Percentiles rank a stretch among this genome's conserved stretches.
Conservation (phyloP, 345 rosid species). For the Stellera chamaejasme region DNA sequence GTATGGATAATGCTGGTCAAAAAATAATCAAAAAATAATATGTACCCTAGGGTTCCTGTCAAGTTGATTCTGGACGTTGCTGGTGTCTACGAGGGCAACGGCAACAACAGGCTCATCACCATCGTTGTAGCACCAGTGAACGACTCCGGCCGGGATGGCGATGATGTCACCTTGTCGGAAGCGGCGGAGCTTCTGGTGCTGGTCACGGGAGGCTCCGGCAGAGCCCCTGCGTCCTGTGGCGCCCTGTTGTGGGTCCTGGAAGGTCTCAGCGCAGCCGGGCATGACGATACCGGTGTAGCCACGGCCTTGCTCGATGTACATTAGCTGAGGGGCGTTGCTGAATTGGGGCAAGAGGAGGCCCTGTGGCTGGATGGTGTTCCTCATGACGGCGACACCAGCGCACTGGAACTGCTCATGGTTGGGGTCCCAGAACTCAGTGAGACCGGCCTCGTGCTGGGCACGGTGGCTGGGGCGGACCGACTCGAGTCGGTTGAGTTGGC, state of each 20-base stretch:
- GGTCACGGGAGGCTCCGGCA: constrained; percentile 21
- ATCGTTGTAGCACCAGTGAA: constrained; percentile 45
- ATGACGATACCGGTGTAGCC: constrained; percentile 27
- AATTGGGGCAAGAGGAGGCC: constrained; percentile 44
- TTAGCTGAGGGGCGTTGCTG: constrained; percentile 28
- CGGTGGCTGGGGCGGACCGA: constrained; percentile 27
- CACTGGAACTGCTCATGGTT: constrained; percentile 39
- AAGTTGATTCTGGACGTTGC: constrained; percentile 55
- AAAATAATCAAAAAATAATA: not conserved
- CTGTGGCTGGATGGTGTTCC: constrained; percentile 27
- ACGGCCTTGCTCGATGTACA: constrained; percentile 34
- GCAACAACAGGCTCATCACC: constrained; percentile 27
- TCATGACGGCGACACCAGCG: constrained; percentile 30
- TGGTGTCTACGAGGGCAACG: constrained; percentile 24
- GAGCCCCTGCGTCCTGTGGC: constrained; percentile 5
- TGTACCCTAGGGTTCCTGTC: constrained; percentile 56
- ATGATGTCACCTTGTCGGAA: constrained; percentile 38
- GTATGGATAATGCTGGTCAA: not conserved
- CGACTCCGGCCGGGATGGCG: constrained; percentile 39
- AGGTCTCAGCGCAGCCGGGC: constrained; percentile 54
- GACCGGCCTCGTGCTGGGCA: constrained; percentile 32
- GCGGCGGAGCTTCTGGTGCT: constrained; percentile 40
- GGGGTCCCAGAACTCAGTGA: constrained; percentile 39
- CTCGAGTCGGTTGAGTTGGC: constrained; percentile 29
- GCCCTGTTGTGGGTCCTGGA: constrained; percentile 26